Conservation (phyloP, 2,329 filamentous ascomycete species). For the Aspergillus cejpii region DNA sequence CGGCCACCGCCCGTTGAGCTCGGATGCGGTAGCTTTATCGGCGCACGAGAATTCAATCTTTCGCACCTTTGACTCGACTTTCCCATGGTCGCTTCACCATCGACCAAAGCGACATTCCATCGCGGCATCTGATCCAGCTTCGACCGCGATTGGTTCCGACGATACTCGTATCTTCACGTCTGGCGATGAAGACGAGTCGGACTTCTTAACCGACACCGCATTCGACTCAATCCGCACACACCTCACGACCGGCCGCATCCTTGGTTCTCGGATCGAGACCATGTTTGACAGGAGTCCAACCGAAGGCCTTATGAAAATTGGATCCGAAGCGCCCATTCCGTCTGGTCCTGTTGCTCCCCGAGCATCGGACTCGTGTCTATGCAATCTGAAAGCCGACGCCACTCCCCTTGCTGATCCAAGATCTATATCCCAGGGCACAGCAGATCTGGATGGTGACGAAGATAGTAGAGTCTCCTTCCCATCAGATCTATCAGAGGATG, state of each 20-base stretch:
- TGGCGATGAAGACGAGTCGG: conserved; percentile 55
- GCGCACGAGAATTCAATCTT: conserved; percentile 22
- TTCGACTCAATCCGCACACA: conserved; percentile 59
- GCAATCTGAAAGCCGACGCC: conserved; percentile 18
- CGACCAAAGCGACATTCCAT: conserved; percentile 50
- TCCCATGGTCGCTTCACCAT: conserved; percentile 27
- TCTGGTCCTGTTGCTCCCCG: conserved; percentile 39
- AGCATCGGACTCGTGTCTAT: conserved; percentile 17
- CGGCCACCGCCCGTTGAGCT: conserved; percentile 20
- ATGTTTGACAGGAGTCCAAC: conserved; percentile 54
- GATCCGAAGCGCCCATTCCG: conserved; percentile 46
- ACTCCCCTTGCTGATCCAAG: conserved; percentile 10
- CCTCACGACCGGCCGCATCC: conserved; percentile 49
- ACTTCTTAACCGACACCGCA: conserved; percentile 55
- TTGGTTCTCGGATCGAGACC: conserved; percentile 53
- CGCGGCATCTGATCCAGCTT: conserved; percentile 53
- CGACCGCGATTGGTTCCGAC: conserved; percentile 55
- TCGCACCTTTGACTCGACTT: conserved; percentile 17
- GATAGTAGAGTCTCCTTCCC: conserved; percentile 18
- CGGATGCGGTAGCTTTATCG: conserved; percentile 26
- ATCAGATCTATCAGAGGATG: conserved; percentile 21
- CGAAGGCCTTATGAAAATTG: conserved; percentile 22
- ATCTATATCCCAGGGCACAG: conserved; percentile 7
- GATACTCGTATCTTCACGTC: conserved; percentile 53
- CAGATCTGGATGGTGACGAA: conserved; percentile 11